phyloP scores from a whole-genome alignment of 2,329 filamentous ascomycete genomes.

The Colletotrichum destructivum region DNA sequence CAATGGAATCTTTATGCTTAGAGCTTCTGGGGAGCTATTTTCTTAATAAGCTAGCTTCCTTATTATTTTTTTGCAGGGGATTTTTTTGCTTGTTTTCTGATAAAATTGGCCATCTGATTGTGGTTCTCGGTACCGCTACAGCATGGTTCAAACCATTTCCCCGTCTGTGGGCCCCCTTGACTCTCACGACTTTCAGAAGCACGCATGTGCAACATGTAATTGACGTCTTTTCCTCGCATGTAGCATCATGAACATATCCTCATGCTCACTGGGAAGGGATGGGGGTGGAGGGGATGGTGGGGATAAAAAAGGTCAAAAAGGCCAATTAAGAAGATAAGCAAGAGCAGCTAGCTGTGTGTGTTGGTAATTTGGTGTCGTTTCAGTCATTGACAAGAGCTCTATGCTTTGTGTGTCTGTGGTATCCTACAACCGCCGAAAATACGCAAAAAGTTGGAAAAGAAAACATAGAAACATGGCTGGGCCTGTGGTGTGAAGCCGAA shows the following conservation, averaged over 20 bases:
- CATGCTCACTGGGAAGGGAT: not conserved
- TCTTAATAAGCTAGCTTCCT: not conserved
- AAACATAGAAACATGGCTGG: not conserved
- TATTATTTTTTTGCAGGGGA: not conserved
- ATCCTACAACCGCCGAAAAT: conserved; percentile 27
- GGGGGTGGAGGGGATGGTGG: too few relatives aligned
- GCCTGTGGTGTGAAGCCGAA: not conserved
- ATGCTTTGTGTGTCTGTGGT: conserved; percentile 21
- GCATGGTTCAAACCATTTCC: not conserved
- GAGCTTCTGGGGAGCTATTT: conserved; percentile 14
- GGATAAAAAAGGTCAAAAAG: too few relatives aligned
- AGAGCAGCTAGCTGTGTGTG: too few relatives aligned
- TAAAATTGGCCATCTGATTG: not conserved
- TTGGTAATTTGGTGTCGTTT: conserved; percentile 32
- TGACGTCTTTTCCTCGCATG: conserved; percentile 1
- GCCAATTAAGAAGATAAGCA: too few relatives aligned
- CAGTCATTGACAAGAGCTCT: conserved; percentile 30
- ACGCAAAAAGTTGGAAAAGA: not conserved
- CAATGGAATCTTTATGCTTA: conserved; percentile 16
- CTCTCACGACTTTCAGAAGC: not conserved
- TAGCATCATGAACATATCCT: conserved; percentile 22
- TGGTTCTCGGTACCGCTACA: not conserved
- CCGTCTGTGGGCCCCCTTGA: not conserved
- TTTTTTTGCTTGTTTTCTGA: conserved; percentile 5
- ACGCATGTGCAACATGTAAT: not conserved